These are phyloP conservation scores for Salix dunnii DNA, from an alignment of 345 rosid genomes.

Conservation along the genomic window DNA sequence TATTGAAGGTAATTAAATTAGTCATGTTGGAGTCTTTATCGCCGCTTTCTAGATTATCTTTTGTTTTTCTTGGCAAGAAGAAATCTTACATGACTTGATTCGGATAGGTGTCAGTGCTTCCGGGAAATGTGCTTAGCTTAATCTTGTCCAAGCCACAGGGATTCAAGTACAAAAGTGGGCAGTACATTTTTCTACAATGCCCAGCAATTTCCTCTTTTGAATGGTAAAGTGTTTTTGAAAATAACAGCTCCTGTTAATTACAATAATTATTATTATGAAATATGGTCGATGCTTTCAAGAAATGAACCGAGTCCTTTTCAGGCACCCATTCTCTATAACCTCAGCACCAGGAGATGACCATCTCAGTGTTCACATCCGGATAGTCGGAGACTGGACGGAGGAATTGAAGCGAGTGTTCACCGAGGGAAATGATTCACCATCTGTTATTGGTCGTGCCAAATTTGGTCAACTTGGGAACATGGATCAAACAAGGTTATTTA, in stretches of 20 bases:
- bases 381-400: conserved; percentile 90
- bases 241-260: background rate
- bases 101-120: conserved; percentile 71
- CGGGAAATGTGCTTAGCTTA: conserved; percentile 82
- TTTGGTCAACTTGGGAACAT: conserved; percentile 41
- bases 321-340: conserved; percentile 95
- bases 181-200: conserved; percentile 87
- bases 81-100: conserved; percentile 13
- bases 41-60: background rate
- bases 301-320: conserved; percentile 18
- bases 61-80: background rate
- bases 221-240: conserved; percentile 46
- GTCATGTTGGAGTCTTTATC: background rate
- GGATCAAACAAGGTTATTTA: conserved; percentile 46
- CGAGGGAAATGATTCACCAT: conserved; percentile 48
- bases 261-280: background rate
- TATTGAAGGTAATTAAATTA: conserved; percentile 55
- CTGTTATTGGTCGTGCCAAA: conserved; percentile 55
- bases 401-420: conserved; percentile 70
- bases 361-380: conserved; percentile 88
- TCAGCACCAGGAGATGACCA: conserved; percentile 87
- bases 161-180: conserved; percentile 90
- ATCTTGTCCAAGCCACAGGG: conserved; percentile 86
- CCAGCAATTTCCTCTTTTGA: conserved; percentile 76
- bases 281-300: background rate